Conservation (phyloP, 202 grass and related monocot species). For the Schoenoplectus tabernaemontani region DNA sequence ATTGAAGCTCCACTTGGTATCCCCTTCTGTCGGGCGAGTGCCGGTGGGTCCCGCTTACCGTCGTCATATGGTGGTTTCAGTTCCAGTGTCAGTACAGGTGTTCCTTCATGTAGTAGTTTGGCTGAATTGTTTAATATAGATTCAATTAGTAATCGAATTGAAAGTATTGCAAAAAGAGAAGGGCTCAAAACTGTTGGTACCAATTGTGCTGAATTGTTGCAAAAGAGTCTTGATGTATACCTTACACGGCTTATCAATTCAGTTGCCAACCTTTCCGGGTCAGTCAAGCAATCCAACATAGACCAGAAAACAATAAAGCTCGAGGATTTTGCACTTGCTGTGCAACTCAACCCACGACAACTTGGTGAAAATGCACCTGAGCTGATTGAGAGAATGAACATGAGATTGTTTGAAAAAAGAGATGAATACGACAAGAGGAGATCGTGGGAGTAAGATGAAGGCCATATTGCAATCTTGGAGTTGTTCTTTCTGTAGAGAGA, state of each 20-base stretch:
- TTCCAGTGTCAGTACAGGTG: slow-evolving; percentile 15
- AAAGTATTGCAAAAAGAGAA: slow-evolving; percentile 47
- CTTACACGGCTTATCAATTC: slow-evolving; percentile 67
- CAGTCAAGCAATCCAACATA: slow-evolving; percentile 8
- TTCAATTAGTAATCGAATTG: slow-evolving; percentile 52
- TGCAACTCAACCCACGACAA: slow-evolving; percentile 54
- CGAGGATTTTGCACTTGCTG: slow-evolving; percentile 64
- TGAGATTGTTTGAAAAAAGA: background rate
- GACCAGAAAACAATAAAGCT: slow-evolving; percentile 33
- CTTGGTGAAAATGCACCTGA: slow-evolving; percentile 60
- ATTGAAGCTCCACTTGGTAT: slow-evolving; percentile 70
- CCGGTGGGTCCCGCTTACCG: slow-evolving; percentile 30
- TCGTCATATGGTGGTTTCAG: slow-evolving; percentile 21
- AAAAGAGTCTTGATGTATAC: slow-evolving; percentile 62
- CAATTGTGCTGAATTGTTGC: slow-evolving; percentile 67
- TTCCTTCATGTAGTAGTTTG: slow-evolving; percentile 20
- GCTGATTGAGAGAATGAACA: slow-evolving; percentile 63
- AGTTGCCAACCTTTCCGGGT: slow-evolving; percentile 42
- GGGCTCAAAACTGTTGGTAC: slow-evolving; percentile 56
- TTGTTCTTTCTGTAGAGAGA: background rate
- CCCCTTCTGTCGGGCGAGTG: slow-evolving; percentile 46
- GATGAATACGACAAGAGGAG: slow-evolving; percentile 21
- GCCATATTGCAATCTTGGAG: slow-evolving; percentile 3
- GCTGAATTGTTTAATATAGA: slow-evolving; percentile 52
- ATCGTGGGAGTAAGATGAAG: slow-evolving; percentile 10